Evolutionary conservation across 179 eudicot genomes (phyloP).

Genomic region (Drosera spatulata): DNA sequence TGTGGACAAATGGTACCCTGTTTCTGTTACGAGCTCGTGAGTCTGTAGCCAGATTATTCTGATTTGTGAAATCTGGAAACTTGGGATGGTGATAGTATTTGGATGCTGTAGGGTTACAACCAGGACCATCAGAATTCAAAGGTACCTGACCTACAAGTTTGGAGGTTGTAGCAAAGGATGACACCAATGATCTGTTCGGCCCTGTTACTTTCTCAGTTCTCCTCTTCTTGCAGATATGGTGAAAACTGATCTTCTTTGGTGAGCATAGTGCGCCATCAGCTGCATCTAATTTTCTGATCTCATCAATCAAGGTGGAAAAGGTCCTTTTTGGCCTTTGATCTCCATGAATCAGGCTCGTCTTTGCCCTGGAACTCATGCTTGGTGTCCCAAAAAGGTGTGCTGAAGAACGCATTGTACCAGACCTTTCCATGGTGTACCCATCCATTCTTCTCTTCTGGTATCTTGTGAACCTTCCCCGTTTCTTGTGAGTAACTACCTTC

Average conservation of each 20-base stretch:
- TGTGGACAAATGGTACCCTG: neutral
- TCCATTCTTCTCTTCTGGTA: conserved; percentile 3
- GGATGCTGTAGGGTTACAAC: neutral
- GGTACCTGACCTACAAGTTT: neutral
- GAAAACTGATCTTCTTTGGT: conserved; percentile 17
- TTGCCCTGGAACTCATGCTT: conserved; percentile 1
- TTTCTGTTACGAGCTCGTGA: neutral
- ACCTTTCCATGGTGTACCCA: neutral
- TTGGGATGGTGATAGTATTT: conserved; percentile 1
- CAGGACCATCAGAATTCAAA: neutral
- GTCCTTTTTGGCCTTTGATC: neutral
- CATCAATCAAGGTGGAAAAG: neutral
- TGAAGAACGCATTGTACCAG: neutral
- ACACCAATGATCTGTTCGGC: conserved; percentile 18
- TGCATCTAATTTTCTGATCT: conserved; percentile 1
- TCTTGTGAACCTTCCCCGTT: conserved; percentile 1
- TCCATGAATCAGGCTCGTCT: neutral
- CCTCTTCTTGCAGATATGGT: conserved; percentile 48
- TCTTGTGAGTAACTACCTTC: conserved; percentile 2
- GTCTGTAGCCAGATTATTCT: neutral
- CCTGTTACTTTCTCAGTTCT: conserved; percentile 40
- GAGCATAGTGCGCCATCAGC: conserved; percentile 1
- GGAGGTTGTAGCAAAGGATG: neutral
- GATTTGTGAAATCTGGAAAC: neutral
- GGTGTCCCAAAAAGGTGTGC: neutral